Conservation (phyloP, 2,329 filamentous ascomycete genomes). For the Triangularia verruculosa region DNA sequence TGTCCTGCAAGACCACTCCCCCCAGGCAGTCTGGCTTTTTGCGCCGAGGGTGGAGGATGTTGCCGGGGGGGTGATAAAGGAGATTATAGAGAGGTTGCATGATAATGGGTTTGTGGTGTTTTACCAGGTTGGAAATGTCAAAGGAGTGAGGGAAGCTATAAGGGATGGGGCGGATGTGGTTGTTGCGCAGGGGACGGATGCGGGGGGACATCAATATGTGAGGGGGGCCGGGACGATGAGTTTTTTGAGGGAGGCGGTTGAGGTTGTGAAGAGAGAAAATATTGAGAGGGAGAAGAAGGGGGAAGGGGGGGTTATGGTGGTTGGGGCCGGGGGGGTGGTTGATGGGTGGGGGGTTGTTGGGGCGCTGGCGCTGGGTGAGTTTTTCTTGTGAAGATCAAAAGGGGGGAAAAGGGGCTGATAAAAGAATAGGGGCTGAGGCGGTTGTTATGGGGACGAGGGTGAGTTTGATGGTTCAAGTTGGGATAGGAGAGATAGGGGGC, state of each 20-base stretch:
- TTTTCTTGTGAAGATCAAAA: neutral
- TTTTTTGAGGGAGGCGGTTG: slow-evolving; percentile 56
- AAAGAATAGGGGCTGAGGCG: slow-evolving; percentile 39
- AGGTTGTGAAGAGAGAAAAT: slow-evolving; percentile 39
- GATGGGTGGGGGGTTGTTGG: slow-evolving; percentile 55
- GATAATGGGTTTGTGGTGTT: slow-evolving; percentile 47
- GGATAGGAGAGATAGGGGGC: neutral
- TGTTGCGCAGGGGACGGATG: slow-evolving; percentile 62
- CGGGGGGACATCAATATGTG: slow-evolving; percentile 60
- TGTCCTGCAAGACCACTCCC: slow-evolving; percentile 50
- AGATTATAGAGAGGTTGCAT: slow-evolving; percentile 37
- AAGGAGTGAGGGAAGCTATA: slow-evolving; percentile 49
- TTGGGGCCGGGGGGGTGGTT: slow-evolving; percentile 60
- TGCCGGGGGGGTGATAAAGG: neutral
- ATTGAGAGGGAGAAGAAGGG: neutral
- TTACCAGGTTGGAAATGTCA: slow-evolving; percentile 60
- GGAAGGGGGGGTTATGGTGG: slow-evolving; percentile 37
- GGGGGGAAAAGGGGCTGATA: no score
- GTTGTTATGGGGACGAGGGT: slow-evolving; percentile 44
- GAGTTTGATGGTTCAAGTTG: neutral
- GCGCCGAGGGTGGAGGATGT: slow-evolving; percentile 48
- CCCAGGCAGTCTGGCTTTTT: slow-evolving; percentile 65
- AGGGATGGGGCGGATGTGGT: slow-evolving; percentile 54
- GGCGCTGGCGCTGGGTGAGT: slow-evolving; percentile 51
- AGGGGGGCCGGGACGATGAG: slow-evolving; percentile 52